Percentiles rank a stretch among this genome's conserved stretches.
Conservation (phyloP, 441 rosid species). For the Pelargonium myrrhifolium region DNA sequence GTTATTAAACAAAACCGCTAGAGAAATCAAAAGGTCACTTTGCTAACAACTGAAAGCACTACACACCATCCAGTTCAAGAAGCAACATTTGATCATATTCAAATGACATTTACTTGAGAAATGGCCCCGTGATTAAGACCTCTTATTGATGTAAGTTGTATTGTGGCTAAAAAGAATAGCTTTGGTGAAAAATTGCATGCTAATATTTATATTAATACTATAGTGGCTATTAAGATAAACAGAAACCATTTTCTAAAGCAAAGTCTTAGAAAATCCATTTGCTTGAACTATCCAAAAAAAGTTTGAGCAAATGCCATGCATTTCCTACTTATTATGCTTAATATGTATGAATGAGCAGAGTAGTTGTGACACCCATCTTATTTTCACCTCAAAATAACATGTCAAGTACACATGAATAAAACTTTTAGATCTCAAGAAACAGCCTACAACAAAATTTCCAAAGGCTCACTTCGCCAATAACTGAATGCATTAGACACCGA, state of each 20-base stretch:
- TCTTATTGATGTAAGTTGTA: neutral
- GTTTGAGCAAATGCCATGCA: no score
- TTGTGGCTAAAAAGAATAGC: neutral
- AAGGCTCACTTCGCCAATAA: neutral
- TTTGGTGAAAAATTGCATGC: neutral
- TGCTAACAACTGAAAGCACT: neutral
- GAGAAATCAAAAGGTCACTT: neutral
- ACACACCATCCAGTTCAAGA: neutral
- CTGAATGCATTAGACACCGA: neutral
- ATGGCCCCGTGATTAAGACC: neutral
- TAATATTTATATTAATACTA: no score
- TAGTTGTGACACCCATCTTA: no score
- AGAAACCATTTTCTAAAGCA: neutral
- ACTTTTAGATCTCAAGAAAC: neutral
- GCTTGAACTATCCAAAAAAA: neutral
- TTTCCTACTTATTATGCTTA: no score
- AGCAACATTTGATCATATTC: neutral
- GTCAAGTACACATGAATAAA: no score
- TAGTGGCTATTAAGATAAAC: neutral
- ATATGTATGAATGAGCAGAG: no score
- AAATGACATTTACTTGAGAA: neutral
- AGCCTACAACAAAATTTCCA: neutral
- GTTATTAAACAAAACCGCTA: neutral
- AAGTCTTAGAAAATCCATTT: neutral
- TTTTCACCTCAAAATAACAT: no score